phyloP scores from a whole-genome alignment of 208 protist genomes.

The Leishmania tarentolae region DNA sequence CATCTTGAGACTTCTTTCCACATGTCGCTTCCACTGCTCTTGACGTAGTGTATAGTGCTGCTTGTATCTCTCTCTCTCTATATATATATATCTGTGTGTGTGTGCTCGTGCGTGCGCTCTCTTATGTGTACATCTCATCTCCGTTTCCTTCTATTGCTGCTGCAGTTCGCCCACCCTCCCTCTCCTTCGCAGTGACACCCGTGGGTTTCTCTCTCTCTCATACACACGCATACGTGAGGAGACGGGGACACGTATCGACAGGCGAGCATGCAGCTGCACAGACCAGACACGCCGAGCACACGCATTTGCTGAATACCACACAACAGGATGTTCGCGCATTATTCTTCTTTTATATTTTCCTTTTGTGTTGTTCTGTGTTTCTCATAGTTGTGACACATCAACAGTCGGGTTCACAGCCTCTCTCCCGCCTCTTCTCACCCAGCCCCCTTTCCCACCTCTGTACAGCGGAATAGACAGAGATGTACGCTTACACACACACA shows the following conservation, averaged over 20 bases:
- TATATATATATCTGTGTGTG: not conserved
- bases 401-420: not conserved
- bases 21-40: not conserved
- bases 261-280: not conserved
- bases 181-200: not conserved
- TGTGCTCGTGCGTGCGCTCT: not conserved
- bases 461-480: not conserved
- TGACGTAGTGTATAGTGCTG: not conserved
- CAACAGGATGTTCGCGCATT: not conserved
- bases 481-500: not conserved
- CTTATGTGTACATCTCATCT: not conserved
- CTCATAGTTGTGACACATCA: not conserved
- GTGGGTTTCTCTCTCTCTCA: not conserved
- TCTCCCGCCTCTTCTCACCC: not conserved
- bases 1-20: not conserved
- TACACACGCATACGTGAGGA: not conserved
- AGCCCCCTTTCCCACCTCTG: not conserved
- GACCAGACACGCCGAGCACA: not conserved
- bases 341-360: not conserved
- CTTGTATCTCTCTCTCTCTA: not conserved
- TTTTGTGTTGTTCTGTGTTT: not conserved
- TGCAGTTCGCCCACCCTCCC: not conserved
- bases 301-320: not conserved
- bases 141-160: not conserved
- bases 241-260: not conserved